Base-by-base conservation (phyloP, 345 rosid genomes). In the Lumnitzera littorea region DNA sequence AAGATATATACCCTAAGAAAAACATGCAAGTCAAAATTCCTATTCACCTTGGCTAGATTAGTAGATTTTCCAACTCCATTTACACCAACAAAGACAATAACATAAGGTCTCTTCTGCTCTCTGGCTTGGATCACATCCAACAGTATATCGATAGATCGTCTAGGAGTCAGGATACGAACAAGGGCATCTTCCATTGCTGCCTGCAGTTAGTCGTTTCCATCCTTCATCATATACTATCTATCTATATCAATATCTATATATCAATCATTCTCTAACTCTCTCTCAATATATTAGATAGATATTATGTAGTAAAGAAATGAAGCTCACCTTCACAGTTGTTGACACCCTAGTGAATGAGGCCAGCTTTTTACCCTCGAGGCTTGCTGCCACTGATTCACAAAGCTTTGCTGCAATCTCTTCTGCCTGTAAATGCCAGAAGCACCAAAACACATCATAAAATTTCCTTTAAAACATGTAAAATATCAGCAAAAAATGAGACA, bases 1-100 rank as follows among this genome's bases (percentile, higher is more conserved):
- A 9, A 5, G 43, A 36, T 36, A 36, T 36, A 1, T 5, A 0
- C 43, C 43, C 43, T 1, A 9, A 0, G 31, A 55, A 56, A 0
- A 24, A 15, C 1, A n/a, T 17, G 23, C 14, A 58, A 36, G 2
- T 13, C 27, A 24, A 12, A 8, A 17, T n/a, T 68, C 46, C 29
- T 61, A 27, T 67, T 54, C 54, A 86, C 90, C 88, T 94, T 91
- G 20, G 99, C 97, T 6, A 94, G 80, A 72, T 94, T 94, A 56
- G 99, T 94, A 48, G 99, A 94, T 76, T 94, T 94, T 57, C 99
- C 99, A 65, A 94, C 99, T 60, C 99, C 96, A 66, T 94, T 94
- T 69, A 94, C 97, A 70, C 99, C 99, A 55, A 94, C 95, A 76
- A 94, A 94, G 60, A 94, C 97, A 53, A 94, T 79, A 70, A 94